phyloP scores from a whole-genome alignment of 768 basidiomycete genomes.

The Kwoniella sp. region DNA sequence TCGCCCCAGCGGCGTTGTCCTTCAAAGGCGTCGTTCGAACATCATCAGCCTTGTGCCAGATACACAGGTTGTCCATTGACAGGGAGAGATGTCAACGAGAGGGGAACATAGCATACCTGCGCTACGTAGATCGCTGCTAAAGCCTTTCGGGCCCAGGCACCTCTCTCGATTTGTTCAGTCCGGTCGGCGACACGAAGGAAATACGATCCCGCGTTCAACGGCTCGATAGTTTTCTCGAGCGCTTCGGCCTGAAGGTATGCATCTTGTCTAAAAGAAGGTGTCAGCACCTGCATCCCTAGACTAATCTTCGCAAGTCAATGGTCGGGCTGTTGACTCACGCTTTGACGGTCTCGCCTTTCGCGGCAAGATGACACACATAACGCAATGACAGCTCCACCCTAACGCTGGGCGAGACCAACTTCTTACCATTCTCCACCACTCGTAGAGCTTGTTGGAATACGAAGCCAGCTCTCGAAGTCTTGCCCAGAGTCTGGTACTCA shows the following conservation, averaged over 20 bases:
- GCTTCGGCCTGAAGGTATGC: conserved; percentile 41
- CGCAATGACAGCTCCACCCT: conserved; percentile 65
- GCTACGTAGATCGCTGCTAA: conserved; percentile 71
- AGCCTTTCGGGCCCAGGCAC: conserved; percentile 71
- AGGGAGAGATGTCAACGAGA: neutral
- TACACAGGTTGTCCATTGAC: neutral
- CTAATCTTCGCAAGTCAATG: neutral
- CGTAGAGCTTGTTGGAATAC: conserved; percentile 61
- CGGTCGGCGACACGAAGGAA: conserved; percentile 66
- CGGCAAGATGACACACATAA: conserved; percentile 53
- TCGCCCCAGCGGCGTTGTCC: conserved; percentile 66
- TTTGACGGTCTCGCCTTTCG: conserved; percentile 17
- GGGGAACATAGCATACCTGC: conserved; percentile 60
- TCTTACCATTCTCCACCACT: conserved; percentile 15
- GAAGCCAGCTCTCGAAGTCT: conserved; percentile 65
- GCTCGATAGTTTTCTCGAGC: conserved; percentile 59
- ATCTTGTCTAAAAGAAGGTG: conserved; percentile 51
- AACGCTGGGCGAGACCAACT: conserved; percentile 39
- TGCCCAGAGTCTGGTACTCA: conserved; percentile 79
- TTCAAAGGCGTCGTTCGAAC: conserved; percentile 48
- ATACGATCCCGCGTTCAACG: conserved; percentile 61
- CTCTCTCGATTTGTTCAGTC: conserved; percentile 66
- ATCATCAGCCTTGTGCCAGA: neutral
- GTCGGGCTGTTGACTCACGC: conserved; percentile 61
- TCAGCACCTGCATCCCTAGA: conserved; percentile 40